Evolutionary conservation across 352 stramenopile genomes (phyloP).

Genomic region (Pythium brassicae): DNA sequence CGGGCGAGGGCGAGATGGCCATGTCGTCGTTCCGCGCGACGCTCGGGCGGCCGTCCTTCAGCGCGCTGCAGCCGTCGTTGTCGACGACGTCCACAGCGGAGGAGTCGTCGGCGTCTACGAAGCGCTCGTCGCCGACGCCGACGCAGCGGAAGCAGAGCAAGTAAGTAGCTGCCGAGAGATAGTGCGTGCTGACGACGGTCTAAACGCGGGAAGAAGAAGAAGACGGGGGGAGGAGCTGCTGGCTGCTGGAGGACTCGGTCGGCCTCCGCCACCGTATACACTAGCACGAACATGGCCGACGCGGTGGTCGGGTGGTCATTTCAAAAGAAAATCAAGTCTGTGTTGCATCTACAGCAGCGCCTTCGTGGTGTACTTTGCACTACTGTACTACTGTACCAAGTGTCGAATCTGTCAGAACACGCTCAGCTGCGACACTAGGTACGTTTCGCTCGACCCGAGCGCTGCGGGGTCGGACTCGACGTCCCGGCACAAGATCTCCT

Average conservation of each 20-base stretch:
- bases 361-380: no score
- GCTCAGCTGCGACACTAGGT: slow-evolving; percentile 12
- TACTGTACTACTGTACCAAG: no score
- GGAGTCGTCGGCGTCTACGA: slow-evolving; percentile 46
- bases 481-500: slow-evolving; percentile 53
- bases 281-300: not conserved
- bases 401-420: slow-evolving; percentile 1
- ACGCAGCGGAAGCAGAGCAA: not conserved
- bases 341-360: no score
- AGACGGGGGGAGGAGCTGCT: not conserved
- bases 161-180: not conserved
- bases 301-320: no score
- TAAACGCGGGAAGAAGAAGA: no score
- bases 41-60: slow-evolving; percentile 6
- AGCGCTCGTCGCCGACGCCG: slow-evolving; percentile 12
- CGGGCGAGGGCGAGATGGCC: slow-evolving; percentile 74
- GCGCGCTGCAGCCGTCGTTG: slow-evolving; percentile 25
- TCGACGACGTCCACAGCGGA: slow-evolving; percentile 43
- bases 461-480: not conserved
- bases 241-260: not conserved
- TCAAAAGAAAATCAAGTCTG: no score
- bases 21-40: slow-evolving; percentile 33
- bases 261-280: slow-evolving; percentile 1
- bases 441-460: slow-evolving; percentile 7
- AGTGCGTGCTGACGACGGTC: no score